Evolutionary conservation across 2,329 filamentous ascomycete species (phyloP).

Genomic region (Cryphonectria naterciae): DNA sequence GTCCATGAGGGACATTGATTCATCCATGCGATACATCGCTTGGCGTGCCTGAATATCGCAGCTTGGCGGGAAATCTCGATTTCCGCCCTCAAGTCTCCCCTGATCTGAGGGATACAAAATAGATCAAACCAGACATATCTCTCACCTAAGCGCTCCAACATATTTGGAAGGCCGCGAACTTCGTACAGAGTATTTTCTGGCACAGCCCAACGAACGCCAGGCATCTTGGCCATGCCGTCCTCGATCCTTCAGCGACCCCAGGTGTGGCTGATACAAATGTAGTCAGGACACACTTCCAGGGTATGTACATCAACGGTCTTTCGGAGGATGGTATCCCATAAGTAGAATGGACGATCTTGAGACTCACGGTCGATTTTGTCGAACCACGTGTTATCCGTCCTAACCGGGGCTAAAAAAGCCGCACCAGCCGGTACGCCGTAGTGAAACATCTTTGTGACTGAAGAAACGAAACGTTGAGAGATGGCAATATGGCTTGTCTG

Average conservation of each 20-base stretch:
- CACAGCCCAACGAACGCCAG: conserved; percentile 2
- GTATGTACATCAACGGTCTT: background rate
- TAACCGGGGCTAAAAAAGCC: background rate
- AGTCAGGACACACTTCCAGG: background rate
- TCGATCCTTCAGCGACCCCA: conserved; percentile 11
- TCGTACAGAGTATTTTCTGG: conserved; percentile 8
- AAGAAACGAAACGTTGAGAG: background rate
- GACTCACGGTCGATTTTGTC: background rate
- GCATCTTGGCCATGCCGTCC: background rate
- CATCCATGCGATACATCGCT: conserved; percentile 12
- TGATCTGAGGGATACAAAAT: conserved; percentile 10
- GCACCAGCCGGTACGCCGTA: background rate
- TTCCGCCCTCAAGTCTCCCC: background rate
- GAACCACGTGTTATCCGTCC: too few species aligned
- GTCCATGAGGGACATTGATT: background rate
- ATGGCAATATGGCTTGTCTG: background rate
- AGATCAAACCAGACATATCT: conserved; percentile 15
- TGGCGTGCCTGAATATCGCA: conserved; percentile 4
- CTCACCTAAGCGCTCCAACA: background rate
- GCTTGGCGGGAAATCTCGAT: conserved; percentile 14
- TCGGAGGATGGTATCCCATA: background rate
- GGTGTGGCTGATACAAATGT: conserved; percentile 9
- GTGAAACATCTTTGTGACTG: too few species aligned
- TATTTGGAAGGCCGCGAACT: conserved; percentile 1
- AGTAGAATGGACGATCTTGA: conserved; percentile 4